Evolutionary conservation across 2,329 filamentous ascomycete genomes (phyloP), one percentile per base, ranked within the genome.

Genomic region (Phialocephala sp.): DNA sequence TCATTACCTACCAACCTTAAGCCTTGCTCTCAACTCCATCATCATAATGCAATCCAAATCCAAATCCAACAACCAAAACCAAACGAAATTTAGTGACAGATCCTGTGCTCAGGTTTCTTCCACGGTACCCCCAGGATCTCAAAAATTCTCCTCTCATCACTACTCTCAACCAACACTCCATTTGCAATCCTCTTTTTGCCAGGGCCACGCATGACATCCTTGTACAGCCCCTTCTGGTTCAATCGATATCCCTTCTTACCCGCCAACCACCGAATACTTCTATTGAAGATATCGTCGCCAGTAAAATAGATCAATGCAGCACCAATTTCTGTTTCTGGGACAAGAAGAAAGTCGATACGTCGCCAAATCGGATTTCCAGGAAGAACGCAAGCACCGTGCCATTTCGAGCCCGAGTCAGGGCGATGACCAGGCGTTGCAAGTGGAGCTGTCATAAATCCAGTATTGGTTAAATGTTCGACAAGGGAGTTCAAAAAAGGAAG

Each of bases 281-380:
- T 84, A 77, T 97, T 97, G 80, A 97, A 97, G 39, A 97, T 90
- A 75, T 97, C 94, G 71, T 97, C 95, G 0, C 94, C 94, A 0
- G 94, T 97, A 74, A 97, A 98, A 75, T 97, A 97, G n/a, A 97
- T 85, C 67, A 97, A 76, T 0, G 94, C 93, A 0, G 92, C 94
- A 1, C 94, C 94, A 59, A 93, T 83, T 77, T 97, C 89, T 1
- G 85, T 82, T 71, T 89, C 88, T 0, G 94, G 93, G 0, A 97
- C 94, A 4, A 96, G 84, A 1, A 97, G 81, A 22, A 97, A 85
- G 75, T 97, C 94, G 67, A 97, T 90, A 1, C 93, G 86, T 9
- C 93, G 85, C 93, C 93, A 97, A 0, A 85, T 76, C 0, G 81
- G 80, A 4, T 74, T 75, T 64, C 35, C 77, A 0, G 91, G 90